Base-by-base conservation (phyloP, 495 filamentous ascomycete species). In the Aspergillus sclerotiicarbonarius region DNA sequence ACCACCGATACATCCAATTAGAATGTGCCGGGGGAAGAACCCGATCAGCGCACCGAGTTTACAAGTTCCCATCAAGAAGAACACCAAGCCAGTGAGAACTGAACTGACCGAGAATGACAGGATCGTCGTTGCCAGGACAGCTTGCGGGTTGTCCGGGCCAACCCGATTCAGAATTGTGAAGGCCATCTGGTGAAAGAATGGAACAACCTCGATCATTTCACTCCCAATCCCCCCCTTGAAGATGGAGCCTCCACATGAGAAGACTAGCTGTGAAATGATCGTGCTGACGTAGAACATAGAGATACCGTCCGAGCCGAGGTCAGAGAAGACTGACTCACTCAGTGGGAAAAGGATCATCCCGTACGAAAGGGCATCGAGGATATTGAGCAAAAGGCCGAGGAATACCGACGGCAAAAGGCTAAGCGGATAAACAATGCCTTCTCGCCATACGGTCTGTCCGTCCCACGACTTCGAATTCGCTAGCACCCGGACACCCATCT, bases 261-360 rank as follows among this genome's bases (percentile, higher is more conserved):
- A 98, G n/a, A 90, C 88, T 46, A 98, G 71, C 66, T 98, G 94
- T 1, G 95, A 87, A 21, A 98, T 82, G 59, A 98, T 96, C 56
- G 90, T 95, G 76, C 92, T 97, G 60, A 98, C 89, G 67, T 97
- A 98, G 75, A 97, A 98, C 78, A 98, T 98, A 0, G 95, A 96
- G 56, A 98, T 96, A 13, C 94, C 94, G 51, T 96, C 93, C 4
- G 92, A 83, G 4, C 92, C 94, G 21, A 97, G 82, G 49, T 85
- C 77, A 29, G 86, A 79, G 67, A 98, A 98, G 16, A 96, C 82
- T 1, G 87, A 83, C 63, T 89, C 86, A 18, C 91, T 90, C 21
- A 98, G 79, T 6, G 94, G 94, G 60, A 98, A 98, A 16, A 98
- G 73, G 61, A 98, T 98, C 88, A 96, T 93, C 54, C 91, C 94